A percentile compares a stretch with the other conserved stretches of the same genome.
These are phyloP conservation scores for Thermothelomyces thermophilus DNA, from an alignment of 2,329 filamentous ascomycete genomes.

Conservation along the genomic window DNA sequence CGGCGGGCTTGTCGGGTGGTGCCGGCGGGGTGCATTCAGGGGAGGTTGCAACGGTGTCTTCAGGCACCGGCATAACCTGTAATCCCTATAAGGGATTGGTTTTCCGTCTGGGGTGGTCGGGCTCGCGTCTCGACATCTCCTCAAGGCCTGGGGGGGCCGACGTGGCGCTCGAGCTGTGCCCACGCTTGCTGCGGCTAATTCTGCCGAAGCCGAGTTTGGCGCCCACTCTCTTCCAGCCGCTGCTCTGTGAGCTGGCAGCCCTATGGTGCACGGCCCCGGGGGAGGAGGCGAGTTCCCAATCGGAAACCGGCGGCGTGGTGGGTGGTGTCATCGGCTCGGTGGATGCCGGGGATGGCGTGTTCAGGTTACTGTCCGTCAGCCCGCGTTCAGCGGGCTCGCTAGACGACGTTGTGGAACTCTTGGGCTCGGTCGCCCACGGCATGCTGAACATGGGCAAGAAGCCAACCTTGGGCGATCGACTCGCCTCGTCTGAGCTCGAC, in stretches of 20 bases:
- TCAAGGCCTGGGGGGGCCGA: slow-evolving; percentile 35
- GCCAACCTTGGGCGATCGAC: slow-evolving; percentile 38
- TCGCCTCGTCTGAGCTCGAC: slow-evolving; percentile 31
- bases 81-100: slow-evolving; percentile 48
- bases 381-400: slow-evolving; percentile 42
- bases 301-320: slow-evolving; percentile 60
- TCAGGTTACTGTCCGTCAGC: slow-evolving; percentile 59
- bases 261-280: slow-evolving; percentile 49
- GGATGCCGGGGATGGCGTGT: slow-evolving; percentile 48
- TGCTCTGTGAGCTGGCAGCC: slow-evolving; percentile 48
- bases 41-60: slow-evolving; percentile 30
- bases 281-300: slow-evolving; percentile 47
- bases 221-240: slow-evolving; percentile 59
- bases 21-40: slow-evolving; percentile 18
- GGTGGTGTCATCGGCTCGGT: slow-evolving; percentile 67
- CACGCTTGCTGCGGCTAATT: slow-evolving; percentile 43
- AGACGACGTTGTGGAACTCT: slow-evolving; percentile 40
- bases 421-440: slow-evolving; percentile 32
- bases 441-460: slow-evolving; percentile 39
- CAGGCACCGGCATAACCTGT: slow-evolving; percentile 49
- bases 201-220: slow-evolving; percentile 53
- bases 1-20: slow-evolving; percentile 9
- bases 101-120: slow-evolving; percentile 28
- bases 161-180: slow-evolving; percentile 33
- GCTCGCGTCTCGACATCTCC: slow-evolving; percentile 32